phyloP scores from a whole-genome alignment of 306 rosid genomes.

The Cucurbita pepo region DNA sequence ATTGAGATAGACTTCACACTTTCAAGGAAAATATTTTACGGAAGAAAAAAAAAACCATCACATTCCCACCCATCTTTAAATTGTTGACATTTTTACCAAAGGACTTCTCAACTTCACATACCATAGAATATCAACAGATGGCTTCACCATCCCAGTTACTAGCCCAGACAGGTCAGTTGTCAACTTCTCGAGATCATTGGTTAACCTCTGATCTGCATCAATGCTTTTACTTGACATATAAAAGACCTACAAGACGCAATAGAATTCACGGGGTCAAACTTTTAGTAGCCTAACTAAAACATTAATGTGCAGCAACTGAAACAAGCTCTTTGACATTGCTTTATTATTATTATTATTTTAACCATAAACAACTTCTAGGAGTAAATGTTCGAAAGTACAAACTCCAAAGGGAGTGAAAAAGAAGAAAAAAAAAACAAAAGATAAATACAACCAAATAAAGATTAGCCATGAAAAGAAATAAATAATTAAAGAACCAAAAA shows the following conservation, averaged over 20 bases:
- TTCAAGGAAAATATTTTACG: background rate
- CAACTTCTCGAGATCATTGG: conserved; percentile 89
- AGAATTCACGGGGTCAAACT: background rate
- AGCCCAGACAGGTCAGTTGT: conserved; percentile 78
- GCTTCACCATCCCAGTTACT: conserved; percentile 95
- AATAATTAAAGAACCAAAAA: too few relatives aligned
- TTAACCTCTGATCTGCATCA: conserved; percentile 95
- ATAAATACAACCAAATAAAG: too few relatives aligned
- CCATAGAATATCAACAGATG: conserved; percentile 93
- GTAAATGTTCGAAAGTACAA: too few relatives aligned
- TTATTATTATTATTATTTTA: too few relatives aligned
- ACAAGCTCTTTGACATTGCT: too few relatives aligned
- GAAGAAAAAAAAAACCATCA: background rate
- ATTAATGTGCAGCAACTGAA: background rate
- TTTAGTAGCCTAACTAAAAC: background rate
- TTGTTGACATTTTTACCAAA: background rate
- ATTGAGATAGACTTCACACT: background rate
- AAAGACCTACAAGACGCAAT: conserved; percentile 58
- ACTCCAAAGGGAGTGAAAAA: too few relatives aligned
- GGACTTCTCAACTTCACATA: conserved; percentile 21
- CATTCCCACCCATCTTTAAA: background rate
- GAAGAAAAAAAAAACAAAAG: too few relatives aligned
- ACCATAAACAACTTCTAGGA: too few relatives aligned
- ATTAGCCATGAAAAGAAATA: too few relatives aligned
- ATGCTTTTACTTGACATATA: conserved; percentile 66